These are phyloP conservation scores for Ophiostoma sp. DNA, from an alignment of 2,329 filamentous ascomycete genomes.

Conservation along the genomic window DNA sequence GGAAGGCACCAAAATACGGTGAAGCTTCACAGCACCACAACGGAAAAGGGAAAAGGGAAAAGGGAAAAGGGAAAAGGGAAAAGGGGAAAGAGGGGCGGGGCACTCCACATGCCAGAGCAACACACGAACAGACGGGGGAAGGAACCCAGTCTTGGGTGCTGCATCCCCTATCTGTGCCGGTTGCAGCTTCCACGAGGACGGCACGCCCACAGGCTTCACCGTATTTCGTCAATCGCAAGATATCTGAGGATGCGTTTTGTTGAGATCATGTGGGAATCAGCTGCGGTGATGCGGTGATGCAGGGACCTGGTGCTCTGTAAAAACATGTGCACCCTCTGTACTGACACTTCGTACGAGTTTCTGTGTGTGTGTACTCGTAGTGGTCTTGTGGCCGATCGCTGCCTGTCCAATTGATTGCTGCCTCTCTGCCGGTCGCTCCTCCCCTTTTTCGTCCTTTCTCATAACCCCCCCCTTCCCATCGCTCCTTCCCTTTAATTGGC, in stretches of 20 bases:
- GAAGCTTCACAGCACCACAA: conserved; percentile 3
- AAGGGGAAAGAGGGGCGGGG: conserved; percentile 13
- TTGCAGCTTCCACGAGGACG: too few species aligned
- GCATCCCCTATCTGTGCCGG: background rate
- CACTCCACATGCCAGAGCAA: conserved; percentile 14
- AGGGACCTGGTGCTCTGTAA: background rate
- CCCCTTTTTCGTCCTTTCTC: conserved; percentile 6
- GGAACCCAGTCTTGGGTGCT: background rate
- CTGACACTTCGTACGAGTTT: background rate
- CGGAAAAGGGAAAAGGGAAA: conserved; percentile 8
- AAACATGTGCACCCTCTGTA: background rate
- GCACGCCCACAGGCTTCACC: background rate
- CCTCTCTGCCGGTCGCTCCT: background rate
- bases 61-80: conserved; percentile 7
- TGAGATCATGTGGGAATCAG: background rate
- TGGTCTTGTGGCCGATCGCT: background rate
- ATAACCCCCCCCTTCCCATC: conserved; percentile 6
- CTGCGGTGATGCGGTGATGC: background rate
- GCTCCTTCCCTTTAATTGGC: conserved; percentile 15
- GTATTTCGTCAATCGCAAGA: conserved; percentile 4
- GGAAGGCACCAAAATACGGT: conserved; percentile 1
- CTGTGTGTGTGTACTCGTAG: background rate
- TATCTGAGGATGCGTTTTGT: background rate
- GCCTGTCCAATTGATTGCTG: background rate
- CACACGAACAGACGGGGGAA: conserved; percentile 14